Base-by-base conservation (phyloP, 129 eudicot species). In the Flaveria ramosissima region DNA sequence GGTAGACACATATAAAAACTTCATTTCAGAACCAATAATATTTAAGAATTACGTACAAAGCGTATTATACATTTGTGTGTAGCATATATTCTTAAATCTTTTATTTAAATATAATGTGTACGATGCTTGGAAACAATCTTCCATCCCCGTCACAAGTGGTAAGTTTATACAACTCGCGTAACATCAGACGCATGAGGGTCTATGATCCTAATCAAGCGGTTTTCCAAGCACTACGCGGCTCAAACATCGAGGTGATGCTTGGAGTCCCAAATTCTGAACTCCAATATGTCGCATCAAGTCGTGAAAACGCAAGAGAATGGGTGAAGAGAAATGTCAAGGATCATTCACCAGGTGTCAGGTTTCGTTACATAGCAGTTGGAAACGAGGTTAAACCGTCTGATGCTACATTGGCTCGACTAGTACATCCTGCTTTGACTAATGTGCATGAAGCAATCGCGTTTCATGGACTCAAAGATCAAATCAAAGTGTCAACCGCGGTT, bases 291-390 rank as follows among this genome's bases (percentile, higher is more conserved):
- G 81, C 85, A 8, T 67, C 81, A 16, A 81, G 85, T 50, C 81
- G 73, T 16, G 81, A 81, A 62, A 76, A 82, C 13, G 89, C 92
- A 27, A 70, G 70, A 11, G 71, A 73, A 14, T 88, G 92, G 89
- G 89, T 88, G 51, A 79, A 77, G 75, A 85, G 56, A 36, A 85
- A 88, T 42, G 81, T 88, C 2, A 66, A 15, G 2, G 76, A 81
- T 70, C 48, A 52, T n/a, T 24, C 66, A 11, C 80, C 80, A 6
- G 70, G 32, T 14, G 81, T 83, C 19, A 77, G 53, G 13, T 85
- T 85, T 24, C 77, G 79, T 13, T 88, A 88, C 78, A 81, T 88
- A 32, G 92, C 88, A 0, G 89, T 88, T 23, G 92, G 92, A 68
- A 88, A 88, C 9, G 92, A 88, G 72, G 88, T 88, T 21, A 83